Evolutionary conservation across 257 asterid species (phyloP).

Genomic region (Coffea eugenioides): DNA sequence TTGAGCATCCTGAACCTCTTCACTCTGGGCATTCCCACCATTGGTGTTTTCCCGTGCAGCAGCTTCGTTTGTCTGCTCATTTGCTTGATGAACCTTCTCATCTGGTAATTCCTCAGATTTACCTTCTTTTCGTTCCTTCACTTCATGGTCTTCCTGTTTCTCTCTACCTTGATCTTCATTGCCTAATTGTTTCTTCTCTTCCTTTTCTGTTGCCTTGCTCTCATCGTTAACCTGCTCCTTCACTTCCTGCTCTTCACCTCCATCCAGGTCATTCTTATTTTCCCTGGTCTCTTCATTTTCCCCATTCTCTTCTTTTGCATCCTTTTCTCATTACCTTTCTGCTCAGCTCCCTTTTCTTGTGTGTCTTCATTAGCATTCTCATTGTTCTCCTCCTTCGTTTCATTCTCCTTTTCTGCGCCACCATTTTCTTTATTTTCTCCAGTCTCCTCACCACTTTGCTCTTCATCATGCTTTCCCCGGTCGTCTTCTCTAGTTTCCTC

Average conservation of each 20-base stretch:
- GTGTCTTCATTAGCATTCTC: constrained; percentile 3
- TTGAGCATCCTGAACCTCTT: constrained; percentile 29
- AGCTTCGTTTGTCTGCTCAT: constrained; percentile 29
- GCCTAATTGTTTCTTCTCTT: constrained; percentile 28
- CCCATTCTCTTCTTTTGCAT: constrained; percentile 23
- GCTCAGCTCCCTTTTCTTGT: constrained; percentile 1
- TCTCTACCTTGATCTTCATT: constrained; percentile 29
- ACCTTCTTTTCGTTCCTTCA: constrained; percentile 32
- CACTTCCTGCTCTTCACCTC: constrained; percentile 39
- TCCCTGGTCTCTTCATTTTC: constrained; percentile 24
- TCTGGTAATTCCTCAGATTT: constrained; percentile 30
- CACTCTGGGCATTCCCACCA: constrained; percentile 23
- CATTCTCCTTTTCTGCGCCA: constrained; percentile 8
- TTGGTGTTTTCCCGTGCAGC: constrained; percentile 21
- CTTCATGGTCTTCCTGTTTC: constrained; percentile 23
- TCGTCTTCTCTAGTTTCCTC: constrained; percentile 15
- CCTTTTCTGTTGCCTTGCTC: constrained; percentile 29
- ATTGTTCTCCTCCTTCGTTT: constrained; percentile 15
- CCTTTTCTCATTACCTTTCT: constrained; percentile 24
- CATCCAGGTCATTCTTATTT: constrained; percentile 28
- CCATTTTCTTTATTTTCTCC: constrained; percentile 19
- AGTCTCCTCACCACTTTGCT: constrained; percentile 8
- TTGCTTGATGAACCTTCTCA: constrained; percentile 28
- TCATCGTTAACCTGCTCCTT: constrained; percentile 25
- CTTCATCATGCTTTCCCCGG: constrained; percentile 12